Percentiles rank a stretch among this genome's conserved stretches.
Conservation (phyloP, 768 basidiomycete species). For the Leucosporidium scottii region DNA sequence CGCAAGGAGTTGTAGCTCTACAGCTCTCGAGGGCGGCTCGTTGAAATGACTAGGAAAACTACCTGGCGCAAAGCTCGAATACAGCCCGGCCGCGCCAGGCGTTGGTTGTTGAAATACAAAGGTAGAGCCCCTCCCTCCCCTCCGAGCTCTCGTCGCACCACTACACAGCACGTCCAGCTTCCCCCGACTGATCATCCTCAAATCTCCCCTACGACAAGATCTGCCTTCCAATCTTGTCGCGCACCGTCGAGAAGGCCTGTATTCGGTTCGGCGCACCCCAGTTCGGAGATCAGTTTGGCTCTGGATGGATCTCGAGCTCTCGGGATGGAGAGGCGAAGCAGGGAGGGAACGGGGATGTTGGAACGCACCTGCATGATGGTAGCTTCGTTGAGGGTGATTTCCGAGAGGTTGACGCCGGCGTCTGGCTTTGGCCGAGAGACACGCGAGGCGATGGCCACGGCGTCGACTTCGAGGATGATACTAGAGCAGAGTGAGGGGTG, state of each 20-base stretch:
- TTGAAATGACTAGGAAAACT: too few relatives aligned
- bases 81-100: too few relatives aligned
- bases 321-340: neutral
- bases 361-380: constrained; percentile 31
- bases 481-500: constrained; percentile 45
- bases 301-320: neutral
- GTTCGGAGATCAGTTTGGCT: neutral
- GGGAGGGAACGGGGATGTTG: neutral
- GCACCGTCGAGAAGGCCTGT: constrained; percentile 33
- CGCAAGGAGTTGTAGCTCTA: too few relatives aligned
- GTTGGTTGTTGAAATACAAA: too few relatives aligned
- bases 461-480: constrained; percentile 93
- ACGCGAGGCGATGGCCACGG: constrained; percentile 87
- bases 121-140: too few relatives aligned
- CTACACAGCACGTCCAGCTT: too few relatives aligned
- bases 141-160: too few relatives aligned
- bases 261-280: constrained; percentile 23
- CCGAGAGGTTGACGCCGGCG: constrained; percentile 53
- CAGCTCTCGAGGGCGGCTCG: too few relatives aligned
- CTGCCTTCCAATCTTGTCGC: constrained; percentile 32
- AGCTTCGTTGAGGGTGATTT: constrained; percentile 98
- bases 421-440: constrained; percentile 89
- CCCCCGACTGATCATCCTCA: neutral
- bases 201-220: constrained; percentile 14
- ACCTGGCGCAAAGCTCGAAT: too few relatives aligned